phyloP scores from a whole-genome alignment of 2,329 filamentous ascomycete genomes.

The Nigrospora oryzae region DNA sequence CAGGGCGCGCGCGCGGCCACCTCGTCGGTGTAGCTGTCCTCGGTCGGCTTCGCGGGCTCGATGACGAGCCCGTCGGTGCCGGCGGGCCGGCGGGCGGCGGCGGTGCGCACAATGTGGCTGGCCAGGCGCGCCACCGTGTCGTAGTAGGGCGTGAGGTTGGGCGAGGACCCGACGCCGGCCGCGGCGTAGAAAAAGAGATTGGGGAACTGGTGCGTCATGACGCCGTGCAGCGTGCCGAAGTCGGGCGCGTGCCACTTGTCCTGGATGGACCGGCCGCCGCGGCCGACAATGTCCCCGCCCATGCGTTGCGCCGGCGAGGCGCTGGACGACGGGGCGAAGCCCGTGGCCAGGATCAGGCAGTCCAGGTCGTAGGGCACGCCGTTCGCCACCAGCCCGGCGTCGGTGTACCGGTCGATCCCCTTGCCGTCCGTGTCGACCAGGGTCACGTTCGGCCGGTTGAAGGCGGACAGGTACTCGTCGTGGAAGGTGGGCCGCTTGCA shows the following conservation, averaged over 20 bases:
- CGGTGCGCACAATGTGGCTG: neutral
- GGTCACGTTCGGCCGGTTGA: conserved; percentile 39
- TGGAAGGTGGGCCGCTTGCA: conserved; percentile 46
- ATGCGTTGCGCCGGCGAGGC: neutral
- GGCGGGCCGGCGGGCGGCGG: neutral
- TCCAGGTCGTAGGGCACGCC: conserved; percentile 27
- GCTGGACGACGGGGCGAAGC: neutral
- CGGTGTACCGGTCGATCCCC: conserved; percentile 29
- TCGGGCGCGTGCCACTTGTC: conserved; percentile 2
- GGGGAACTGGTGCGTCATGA: neutral
- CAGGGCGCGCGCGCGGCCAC: neutral
- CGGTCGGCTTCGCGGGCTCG: neutral
- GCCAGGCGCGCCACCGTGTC: neutral
- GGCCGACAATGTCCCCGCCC: neutral
- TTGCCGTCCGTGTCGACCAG: conserved; percentile 40
- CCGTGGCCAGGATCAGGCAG: conserved; percentile 7
- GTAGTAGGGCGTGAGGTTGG: neutral
- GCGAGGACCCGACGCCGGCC: neutral
- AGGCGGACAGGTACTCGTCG: conserved; percentile 35
- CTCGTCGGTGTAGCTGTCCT: neutral
- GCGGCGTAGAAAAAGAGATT: neutral
- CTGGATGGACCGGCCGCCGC: neutral
- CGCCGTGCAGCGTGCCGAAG: neutral
- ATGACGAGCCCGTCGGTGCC: neutral
- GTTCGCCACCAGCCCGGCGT: conserved; percentile 27